Conservation (phyloP, 345 rosid species). For the Populus alba region DNA sequence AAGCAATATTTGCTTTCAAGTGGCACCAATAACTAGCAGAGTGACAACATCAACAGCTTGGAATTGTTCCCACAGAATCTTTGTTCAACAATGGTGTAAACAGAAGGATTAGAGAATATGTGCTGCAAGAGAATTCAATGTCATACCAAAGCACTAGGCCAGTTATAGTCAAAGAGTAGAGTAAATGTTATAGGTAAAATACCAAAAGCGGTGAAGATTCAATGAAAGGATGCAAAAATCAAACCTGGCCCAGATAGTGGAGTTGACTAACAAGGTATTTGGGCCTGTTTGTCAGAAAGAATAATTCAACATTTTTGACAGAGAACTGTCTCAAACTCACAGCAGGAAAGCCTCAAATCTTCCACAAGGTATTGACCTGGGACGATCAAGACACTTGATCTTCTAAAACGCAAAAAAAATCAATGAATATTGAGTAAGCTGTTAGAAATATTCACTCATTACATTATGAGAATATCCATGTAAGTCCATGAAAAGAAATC, state of each 20-base stretch:
- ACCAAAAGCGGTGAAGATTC: background rate
- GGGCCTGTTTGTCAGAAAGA: background rate
- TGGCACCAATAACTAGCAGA: background rate
- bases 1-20: background rate
- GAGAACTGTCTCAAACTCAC: background rate
- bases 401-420: background rate
- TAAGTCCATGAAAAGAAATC: background rate
- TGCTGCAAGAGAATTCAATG: background rate
- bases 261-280: background rate
- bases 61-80: background rate
- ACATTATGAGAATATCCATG: background rate
- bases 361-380: background rate
- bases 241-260: background rate
- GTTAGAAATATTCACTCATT: background rate
- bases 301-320: background rate
- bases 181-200: background rate
- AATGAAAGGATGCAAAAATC: background rate
- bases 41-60: background rate
- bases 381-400: background rate
- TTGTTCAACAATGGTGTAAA: background rate
- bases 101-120: background rate
- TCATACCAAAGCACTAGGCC: background rate
- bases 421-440: background rate
- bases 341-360: background rate
- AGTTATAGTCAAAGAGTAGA: background rate